Evolutionary conservation across 306 rosid genomes (phyloP), one percentile per base, ranked within the genome.

Genomic region (Cucurbita argyrosperma): DNA sequence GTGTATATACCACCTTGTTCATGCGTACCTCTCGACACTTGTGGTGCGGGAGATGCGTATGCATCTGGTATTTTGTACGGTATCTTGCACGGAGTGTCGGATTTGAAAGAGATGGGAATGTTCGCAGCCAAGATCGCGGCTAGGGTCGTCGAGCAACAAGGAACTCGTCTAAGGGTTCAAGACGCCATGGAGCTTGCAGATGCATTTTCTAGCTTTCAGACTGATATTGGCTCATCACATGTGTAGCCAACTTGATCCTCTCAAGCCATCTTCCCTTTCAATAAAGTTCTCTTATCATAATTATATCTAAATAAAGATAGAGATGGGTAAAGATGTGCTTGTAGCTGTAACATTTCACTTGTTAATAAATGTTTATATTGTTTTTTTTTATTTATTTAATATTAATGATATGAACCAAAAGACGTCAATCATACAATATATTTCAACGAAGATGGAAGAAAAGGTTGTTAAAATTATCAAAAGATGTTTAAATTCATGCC

Each of bases 31-130:
- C 83, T 86, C 42, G 98, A 94, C 86, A 94, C 97, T 37, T 90
- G 97, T 76, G 98, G 98, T 62, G 98, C 98, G 0, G 98, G 98
- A 16, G 98, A 94, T 86, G 98, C 97, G 10, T 94, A 90, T 76
- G 97, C 98, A 4, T 89, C 92, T 1, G 98, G 98, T 40, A 71
- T 94, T 40, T 77, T 94, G 43, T 94, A 86, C 64, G 96, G 95
- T 59, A 80, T 94, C 49, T 64, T 86, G 66, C 76, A 88, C 18
- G 97, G 97, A 4, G 46, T 83, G 30, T 89, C 92, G 57, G 95
- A 89, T 80, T 77, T 94, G 80, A 89, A 85, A 81, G 87, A 87
- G 47, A 86, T 90, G 81, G 97, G 98, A 18, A 67, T 88, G 30
- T 73, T 94, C 52, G 97, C 97, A 51, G 79, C 97, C 39, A 88